A percentile compares a stretch with the other conserved stretches of the same genome.
Evolutionary conservation across 2,329 filamentous ascomycete genomes (phyloP).

Genomic region (Colletotrichum sp.): DNA sequence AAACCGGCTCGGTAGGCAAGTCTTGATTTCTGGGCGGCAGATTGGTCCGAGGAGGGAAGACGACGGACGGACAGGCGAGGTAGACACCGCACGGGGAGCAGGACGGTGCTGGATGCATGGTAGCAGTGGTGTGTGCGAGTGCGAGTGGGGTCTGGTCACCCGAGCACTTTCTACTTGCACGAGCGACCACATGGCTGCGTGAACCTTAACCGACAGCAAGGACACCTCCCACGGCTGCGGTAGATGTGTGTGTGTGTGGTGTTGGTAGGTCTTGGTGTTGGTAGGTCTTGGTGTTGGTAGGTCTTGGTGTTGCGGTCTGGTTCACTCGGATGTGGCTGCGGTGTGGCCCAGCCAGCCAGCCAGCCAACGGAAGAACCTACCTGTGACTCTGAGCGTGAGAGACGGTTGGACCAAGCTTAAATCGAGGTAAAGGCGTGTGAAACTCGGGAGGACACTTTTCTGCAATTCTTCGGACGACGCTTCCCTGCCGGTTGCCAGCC

Average conservation of each 20-base stretch:
- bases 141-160: slow-evolving; percentile 5
- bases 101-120: neutral
- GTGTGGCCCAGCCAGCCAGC: neutral
- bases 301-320: neutral
- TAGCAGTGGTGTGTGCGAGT: neutral
- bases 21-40: neutral
- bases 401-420: slow-evolving; percentile 18
- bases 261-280: too few species aligned
- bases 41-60: neutral
- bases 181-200: neutral
- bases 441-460: slow-evolving; percentile 8
- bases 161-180: neutral
- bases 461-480: slow-evolving; percentile 2
- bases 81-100: neutral
- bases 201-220: neutral
- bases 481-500: neutral
- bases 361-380: neutral
- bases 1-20: slow-evolving; percentile 1
- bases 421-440: neutral
- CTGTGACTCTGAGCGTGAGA: slow-evolving; percentile 13
- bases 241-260: neutral
- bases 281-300: too few species aligned
- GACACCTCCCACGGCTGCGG: neutral
- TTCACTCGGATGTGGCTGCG: neutral
- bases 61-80: neutral